phyloP scores from a whole-genome alignment of 768 basidiomycete species.

The Collybia sordida region DNA sequence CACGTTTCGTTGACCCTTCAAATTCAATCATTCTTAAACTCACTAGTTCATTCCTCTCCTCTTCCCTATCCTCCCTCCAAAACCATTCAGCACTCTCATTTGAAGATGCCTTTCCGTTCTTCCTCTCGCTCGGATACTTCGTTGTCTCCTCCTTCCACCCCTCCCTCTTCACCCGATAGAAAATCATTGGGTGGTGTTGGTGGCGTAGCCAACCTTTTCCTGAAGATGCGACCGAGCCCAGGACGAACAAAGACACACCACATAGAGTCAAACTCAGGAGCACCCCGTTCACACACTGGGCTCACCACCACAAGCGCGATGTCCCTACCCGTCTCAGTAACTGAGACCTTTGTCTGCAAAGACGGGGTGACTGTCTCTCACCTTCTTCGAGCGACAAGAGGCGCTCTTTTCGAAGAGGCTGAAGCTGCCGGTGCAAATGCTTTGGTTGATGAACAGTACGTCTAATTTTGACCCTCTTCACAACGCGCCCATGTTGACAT shows the following conservation, averaged over 20 bases:
- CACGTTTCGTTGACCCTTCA: background rate
- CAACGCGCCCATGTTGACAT: constrained; percentile 9
- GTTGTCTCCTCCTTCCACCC: constrained; percentile 7
- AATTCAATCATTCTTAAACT: constrained; percentile 3
- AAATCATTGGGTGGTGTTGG: constrained; percentile 27
- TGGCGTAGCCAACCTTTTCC: constrained; percentile 52
- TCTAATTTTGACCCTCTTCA: constrained; percentile 14
- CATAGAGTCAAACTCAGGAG: constrained; percentile 36
- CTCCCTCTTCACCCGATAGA: constrained; percentile 12
- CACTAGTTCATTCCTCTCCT: background rate
- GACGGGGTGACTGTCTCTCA: constrained; percentile 62
- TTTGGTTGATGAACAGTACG: constrained; percentile 70
- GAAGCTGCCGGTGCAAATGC: constrained; percentile 53
- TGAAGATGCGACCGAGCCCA: constrained; percentile 46
- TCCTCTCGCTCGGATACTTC: constrained; percentile 2
- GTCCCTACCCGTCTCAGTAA: constrained; percentile 25
- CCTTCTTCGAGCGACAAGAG: constrained; percentile 56
- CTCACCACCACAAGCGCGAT: constrained; percentile 23
- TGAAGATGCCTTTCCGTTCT: constrained; percentile 9
- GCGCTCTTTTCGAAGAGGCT: constrained; percentile 49
- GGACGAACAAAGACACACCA: constrained; percentile 22
- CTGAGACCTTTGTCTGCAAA: constrained; percentile 54
- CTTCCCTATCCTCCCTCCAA: background rate
- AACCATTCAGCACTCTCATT: background rate
- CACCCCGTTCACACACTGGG: constrained; percentile 38